These are phyloP conservation scores for Epichloe sp. DNA, from an alignment of 2,329 filamentous ascomycete genomes.

Conservation along the genomic window DNA sequence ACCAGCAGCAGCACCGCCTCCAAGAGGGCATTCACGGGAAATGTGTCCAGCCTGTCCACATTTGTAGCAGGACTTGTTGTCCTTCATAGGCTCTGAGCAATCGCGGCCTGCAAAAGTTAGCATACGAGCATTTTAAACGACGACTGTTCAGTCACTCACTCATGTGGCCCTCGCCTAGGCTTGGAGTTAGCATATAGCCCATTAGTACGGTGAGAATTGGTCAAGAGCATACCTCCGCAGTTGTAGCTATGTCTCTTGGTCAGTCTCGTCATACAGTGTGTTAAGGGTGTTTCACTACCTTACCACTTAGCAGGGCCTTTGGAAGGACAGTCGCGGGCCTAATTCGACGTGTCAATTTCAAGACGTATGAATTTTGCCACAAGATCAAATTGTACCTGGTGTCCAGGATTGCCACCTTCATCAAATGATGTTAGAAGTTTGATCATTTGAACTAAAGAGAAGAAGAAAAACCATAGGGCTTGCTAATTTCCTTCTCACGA, in stretches of 20 bases:
- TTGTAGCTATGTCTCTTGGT: constrained; percentile 51
- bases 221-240: constrained; percentile 52
- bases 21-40: constrained; percentile 68
- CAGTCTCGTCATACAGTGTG: constrained; percentile 6
- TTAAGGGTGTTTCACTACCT: constrained; percentile 17
- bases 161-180: constrained; percentile 55
- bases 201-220: neutral
- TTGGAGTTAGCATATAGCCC: constrained; percentile 13
- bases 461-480: neutral
- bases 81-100: constrained; percentile 79
- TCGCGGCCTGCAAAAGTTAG: constrained; percentile 56
- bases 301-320: constrained; percentile 74
- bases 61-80: constrained; percentile 66
- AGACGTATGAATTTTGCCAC: neutral
- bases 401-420: constrained; percentile 56
- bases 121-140: neutral
- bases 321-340: constrained; percentile 80
- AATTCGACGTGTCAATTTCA: constrained; percentile 10
- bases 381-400: constrained; percentile 49
- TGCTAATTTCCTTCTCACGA: neutral
- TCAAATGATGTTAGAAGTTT: neutral
- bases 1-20: constrained; percentile 34
- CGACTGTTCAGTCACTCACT: constrained; percentile 38
- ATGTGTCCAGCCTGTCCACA: constrained; percentile 81
- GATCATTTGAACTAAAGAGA: neutral